These are phyloP conservation scores for Hymenoscyphus scutula DNA, from an alignment of 2,329 filamentous ascomycete genomes.

Conservation along the genomic window DNA sequence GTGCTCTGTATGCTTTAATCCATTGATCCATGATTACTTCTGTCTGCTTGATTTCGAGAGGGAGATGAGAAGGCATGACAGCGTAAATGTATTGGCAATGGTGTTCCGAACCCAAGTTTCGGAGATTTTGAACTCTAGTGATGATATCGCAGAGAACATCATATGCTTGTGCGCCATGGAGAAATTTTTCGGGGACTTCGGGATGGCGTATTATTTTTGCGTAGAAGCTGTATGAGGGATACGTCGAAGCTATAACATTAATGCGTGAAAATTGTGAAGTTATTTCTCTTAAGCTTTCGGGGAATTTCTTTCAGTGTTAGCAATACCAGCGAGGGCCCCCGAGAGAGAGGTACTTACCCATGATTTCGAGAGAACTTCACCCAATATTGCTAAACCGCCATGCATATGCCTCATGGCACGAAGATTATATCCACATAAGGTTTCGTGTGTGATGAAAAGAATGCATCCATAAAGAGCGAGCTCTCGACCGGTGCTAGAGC, in stretches of 20 bases:
- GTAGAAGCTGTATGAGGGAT: constrained; percentile 1
- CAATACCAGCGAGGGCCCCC: background rate
- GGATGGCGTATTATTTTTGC: background rate
- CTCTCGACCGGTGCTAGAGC: background rate
- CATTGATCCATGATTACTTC: background rate
- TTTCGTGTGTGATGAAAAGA: background rate
- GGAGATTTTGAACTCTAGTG: background rate
- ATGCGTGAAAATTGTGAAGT: background rate
- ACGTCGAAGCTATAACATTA: background rate
- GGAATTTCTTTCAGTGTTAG: background rate
- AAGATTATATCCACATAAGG: background rate
- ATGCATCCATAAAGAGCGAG: constrained; percentile 4
- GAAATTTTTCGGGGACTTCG: background rate
- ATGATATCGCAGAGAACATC: background rate
- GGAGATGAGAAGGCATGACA: background rate
- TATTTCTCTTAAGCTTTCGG: background rate
- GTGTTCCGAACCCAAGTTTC: background rate
- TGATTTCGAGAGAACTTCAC: background rate
- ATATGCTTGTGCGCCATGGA: background rate
- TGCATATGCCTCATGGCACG: constrained; percentile 3
- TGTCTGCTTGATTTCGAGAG: background rate
- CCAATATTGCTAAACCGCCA: background rate
- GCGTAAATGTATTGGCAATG: background rate
- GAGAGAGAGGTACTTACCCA: background rate
- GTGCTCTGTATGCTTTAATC: background rate